Percentiles rank a stretch among this genome's conserved stretches.
Conservation (phyloP, 1,284 basidiomycete species). For the Earliella scabrosa region DNA sequence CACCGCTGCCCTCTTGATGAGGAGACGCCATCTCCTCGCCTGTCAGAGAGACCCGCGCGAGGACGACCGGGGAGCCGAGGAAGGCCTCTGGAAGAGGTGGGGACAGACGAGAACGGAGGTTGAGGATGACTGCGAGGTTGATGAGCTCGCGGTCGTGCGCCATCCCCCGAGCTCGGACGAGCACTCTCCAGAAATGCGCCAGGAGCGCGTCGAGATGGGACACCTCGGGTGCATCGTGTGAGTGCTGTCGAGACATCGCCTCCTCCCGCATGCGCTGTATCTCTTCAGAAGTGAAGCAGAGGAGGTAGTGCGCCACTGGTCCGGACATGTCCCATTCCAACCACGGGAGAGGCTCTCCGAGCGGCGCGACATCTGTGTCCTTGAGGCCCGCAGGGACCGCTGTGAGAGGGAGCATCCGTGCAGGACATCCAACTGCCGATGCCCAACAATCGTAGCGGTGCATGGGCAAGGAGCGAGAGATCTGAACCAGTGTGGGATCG, state of each 20-base stretch:
- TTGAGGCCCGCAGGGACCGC: constrained; percentile 27
- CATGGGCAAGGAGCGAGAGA: constrained; percentile 36
- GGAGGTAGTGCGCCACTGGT: constrained; percentile 36
- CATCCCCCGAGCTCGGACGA: constrained; percentile 40
- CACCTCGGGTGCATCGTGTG: constrained; percentile 16
- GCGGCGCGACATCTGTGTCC: constrained; percentile 17
- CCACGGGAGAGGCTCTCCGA: constrained; percentile 43
- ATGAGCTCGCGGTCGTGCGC: constrained; percentile 23
- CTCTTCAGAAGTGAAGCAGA: constrained; percentile 41
- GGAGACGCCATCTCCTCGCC: constrained; percentile 13
- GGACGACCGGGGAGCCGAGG: constrained; percentile 43
- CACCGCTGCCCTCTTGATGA: no score
- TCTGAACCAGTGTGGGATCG: constrained; percentile 31
- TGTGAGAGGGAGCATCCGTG: constrained; percentile 15
- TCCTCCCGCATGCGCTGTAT: constrained; percentile 39
- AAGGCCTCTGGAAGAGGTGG: constrained; percentile 30
- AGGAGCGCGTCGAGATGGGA: constrained; percentile 47
- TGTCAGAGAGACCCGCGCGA: constrained; percentile 28
- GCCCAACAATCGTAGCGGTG: constrained; percentile 45
- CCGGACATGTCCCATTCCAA: constrained; percentile 40
- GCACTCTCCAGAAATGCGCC: constrained; percentile 45
- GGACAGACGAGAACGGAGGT: constrained; percentile 38
- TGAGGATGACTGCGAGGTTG: constrained; percentile 37
- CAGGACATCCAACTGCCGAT: constrained; percentile 31
- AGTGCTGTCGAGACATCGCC: constrained; percentile 7